A percentile compares a stretch with the other conserved stretches of the same genome.
These are phyloP conservation scores for Panicum hallii DNA, from an alignment of 202 grass and related monocot species.

Conservation along the genomic window DNA sequence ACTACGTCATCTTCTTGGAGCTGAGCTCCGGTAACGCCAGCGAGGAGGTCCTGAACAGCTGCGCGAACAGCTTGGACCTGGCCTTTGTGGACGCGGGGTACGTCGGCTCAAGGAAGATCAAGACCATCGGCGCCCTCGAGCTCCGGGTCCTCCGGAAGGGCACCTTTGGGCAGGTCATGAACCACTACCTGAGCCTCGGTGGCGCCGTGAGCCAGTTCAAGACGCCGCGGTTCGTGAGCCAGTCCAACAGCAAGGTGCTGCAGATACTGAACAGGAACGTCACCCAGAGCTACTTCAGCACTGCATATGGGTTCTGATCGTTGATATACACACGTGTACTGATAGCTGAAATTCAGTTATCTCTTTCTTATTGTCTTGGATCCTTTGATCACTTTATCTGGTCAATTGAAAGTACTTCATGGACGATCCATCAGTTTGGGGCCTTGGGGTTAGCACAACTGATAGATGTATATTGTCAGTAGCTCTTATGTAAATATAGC, in stretches of 20 bases:
- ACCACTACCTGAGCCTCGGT: conserved; percentile 71
- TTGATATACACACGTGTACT: not conserved
- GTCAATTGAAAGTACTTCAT: not conserved
- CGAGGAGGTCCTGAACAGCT: conserved; percentile 61
- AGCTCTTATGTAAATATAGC: conserved; percentile 18
- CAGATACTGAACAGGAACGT: conserved; percentile 76
- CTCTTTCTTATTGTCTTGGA: not conserved
- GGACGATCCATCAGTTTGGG: no score
- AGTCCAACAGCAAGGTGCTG: conserved; percentile 65
- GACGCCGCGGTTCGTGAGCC: conserved; percentile 73
- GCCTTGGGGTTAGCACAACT: not conserved
- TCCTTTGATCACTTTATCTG: conserved; percentile 2
- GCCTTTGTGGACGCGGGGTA: conserved; percentile 84
- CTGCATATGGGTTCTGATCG: conserved; percentile 58
- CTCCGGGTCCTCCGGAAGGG: conserved; percentile 76
- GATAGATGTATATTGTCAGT: not conserved
- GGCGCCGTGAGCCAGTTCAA: conserved; percentile 86
- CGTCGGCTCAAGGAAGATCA: conserved; percentile 69
- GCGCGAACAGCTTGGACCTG: conserved; percentile 74
- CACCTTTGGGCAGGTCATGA: conserved; percentile 71
- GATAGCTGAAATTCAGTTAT: conserved; percentile 22
- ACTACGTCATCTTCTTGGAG: conserved; percentile 94
- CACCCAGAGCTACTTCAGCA: conserved; percentile 66
- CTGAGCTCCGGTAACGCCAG: conserved; percentile 48
- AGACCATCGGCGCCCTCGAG: conserved; percentile 76